Evolutionary conservation across 345 rosid species (phyloP), one percentile per base, ranked within the genome.

Genomic region (Turritis glabra): DNA sequence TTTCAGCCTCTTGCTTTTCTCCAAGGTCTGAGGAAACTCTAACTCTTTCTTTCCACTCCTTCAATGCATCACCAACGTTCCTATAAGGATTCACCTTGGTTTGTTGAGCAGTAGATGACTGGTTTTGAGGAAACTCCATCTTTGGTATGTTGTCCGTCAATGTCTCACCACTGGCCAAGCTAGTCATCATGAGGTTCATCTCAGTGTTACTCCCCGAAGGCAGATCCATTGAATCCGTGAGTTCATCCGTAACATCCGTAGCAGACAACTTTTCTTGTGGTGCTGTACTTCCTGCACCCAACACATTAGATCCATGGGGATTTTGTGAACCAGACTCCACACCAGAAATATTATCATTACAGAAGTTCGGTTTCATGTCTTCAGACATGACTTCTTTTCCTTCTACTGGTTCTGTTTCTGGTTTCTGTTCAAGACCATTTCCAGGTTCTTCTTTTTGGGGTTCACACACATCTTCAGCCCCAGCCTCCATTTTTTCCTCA

Each of bases 21-120:
- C 79, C 87, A 67, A 87, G 86, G 79, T 89, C 97, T 51, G 83
- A 72, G 44, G 92, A 83, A 38, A 92, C 84, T 79, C 71, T 87
- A 47, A 85, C 90, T 84, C 93, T 88, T 77, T 95, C 97, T 73
- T 92, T 95, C 97, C 99, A 95, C 64, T 87, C 90, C 82, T 90
- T 85, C 76, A 90, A 83, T 35, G 97, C 99, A 87, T 89, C 86
- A 44, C 97, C 99, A 52, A 88, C 82, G 54, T 77, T 92, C 74
- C 97, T 77, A 29, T 90, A 92, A 46, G 93, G 97, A 66, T 95
- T 95, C 15, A 86, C 85, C 75, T 79, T 85, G 65, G 76, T 79
- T 74, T 83, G 86, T 72, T 79, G 85, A 73, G 73, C 41, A 44
- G 80, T 21, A 23, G 85, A 77, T 48, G 88, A 52, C 75, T 87